Base-by-base conservation (phyloP, 169 alveolate genomes). In the Ichthyophthirius multifiliis region DNA sequence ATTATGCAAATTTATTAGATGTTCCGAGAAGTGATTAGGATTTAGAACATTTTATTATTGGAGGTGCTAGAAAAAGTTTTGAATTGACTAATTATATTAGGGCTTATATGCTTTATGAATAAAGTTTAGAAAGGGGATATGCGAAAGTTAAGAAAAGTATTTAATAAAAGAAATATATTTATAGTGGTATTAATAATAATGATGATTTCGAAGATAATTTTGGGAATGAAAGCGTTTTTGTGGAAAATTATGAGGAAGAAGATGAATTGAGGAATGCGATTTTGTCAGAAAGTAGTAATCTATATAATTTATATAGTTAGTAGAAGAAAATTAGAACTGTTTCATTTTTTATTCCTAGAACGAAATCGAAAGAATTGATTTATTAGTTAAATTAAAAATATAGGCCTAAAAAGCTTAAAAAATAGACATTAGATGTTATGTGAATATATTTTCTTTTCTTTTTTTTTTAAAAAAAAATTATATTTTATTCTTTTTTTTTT, bases 21-120 rank as follows among this genome's bases (percentile, higher is more conserved):
- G 86, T 83, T 75, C 94, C 93, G 0, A 77, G 74, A 18, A 27
- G 43, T 41, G 48, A 45, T 16, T 86, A 81, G 10, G 86, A 73
- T 12, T 67, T 83, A 9, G 80, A 80, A 39, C 74, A 82, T 12
- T 73, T 80, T 31, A 71, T 82, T 31, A 23, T 18, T 15, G 65
- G 75, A 55, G 83, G 87, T 30, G 75, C 47, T 44, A 65, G 46
- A 65, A 44, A 73, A 67, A 67, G 82, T 2, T 80, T 80, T 64
- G 45, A 74, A 12, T 67, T 67, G 47, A 67, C 67, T 31, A 35
- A 35, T 15, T 65, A 65, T 65, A 64, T 80, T 2, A 67, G 35
- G 30, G 74, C 86, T 12, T 43, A 65, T 31, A 65, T 67, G 82
- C 34, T 46, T 5, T 65, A 65, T 31, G 86, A 80, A 71, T 39